Percentiles rank a stretch among this genome's conserved stretches.
phyloP scores from a whole-genome alignment of 2,329 filamentous ascomycete species.

The Fusarium mexicanum region DNA sequence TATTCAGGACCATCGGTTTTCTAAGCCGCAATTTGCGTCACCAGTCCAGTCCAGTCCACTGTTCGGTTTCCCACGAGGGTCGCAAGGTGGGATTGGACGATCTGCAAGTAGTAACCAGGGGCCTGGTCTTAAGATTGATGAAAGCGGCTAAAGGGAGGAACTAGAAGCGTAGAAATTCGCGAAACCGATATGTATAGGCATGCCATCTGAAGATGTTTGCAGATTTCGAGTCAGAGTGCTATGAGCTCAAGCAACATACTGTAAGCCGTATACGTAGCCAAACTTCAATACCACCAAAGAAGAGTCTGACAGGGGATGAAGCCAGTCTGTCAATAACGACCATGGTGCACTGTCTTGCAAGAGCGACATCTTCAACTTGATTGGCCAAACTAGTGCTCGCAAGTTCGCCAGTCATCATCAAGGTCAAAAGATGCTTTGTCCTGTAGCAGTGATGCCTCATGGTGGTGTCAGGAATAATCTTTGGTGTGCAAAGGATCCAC shows the following conservation, averaged over 20 bases:
- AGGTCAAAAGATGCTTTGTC: conserved; percentile 24
- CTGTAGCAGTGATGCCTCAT: conserved; percentile 19
- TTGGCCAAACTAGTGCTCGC: conserved; percentile 17
- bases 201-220: not conserved
- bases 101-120: conserved; percentile 42
- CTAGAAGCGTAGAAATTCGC: conserved; percentile 23
- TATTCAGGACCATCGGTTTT: not conserved
- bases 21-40: conserved; percentile 38
- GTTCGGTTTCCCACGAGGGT: conserved; percentile 28
- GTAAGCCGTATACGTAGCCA: not conserved
- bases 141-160: conserved; percentile 36
- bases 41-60: conserved; percentile 28
- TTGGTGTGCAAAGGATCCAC: conserved; percentile 43
- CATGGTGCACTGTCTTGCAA: conserved; percentile 13
- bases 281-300: not conserved
- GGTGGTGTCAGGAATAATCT: conserved; percentile 44
- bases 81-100: conserved; percentile 39
- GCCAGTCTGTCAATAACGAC: conserved; percentile 13
- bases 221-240: not conserved
- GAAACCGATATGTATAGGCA: not conserved
- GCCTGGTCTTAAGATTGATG: conserved; percentile 34
- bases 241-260: not conserved
- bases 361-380: not conserved
- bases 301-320: not conserved
- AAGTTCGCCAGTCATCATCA: conserved; percentile 14